Conservation (phyloP, 2,329 filamentous ascomycete species). For the Colletotrichum euphorbiae region DNA sequence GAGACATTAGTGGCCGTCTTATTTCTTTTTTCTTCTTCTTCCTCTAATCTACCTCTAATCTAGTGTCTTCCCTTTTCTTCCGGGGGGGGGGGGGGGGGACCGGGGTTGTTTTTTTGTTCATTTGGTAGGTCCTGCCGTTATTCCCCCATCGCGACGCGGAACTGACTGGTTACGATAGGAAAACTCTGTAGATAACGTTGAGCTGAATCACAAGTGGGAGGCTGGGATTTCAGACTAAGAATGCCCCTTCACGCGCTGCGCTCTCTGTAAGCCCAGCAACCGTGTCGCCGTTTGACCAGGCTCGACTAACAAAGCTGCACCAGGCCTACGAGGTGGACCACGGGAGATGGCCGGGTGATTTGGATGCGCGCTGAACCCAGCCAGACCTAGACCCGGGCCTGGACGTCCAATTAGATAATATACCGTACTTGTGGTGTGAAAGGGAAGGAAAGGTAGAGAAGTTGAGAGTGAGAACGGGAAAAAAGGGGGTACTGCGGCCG, state of each 20-base stretch:
- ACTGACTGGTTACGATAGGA: not conserved
- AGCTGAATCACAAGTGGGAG: too few species aligned
- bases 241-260: not conserved
- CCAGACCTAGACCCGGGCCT: constrained; percentile 23
- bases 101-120: not conserved
- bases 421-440: constrained; percentile 1
- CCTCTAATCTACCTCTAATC: not conserved
- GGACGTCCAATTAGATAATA: constrained; percentile 26
- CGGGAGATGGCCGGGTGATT: constrained; percentile 38
- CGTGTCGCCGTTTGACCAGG: constrained; percentile 22
- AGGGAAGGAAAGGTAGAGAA: too few species aligned
- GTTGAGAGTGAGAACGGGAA: not conserved
- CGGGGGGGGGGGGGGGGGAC: too few species aligned
- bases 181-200: not conserved
- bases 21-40: constrained; percentile 10
- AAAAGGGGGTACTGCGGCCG: constrained; percentile 18
- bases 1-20: constrained; percentile 35
- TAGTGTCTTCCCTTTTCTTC: constrained; percentile 1
- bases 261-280: constrained; percentile 1
- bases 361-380: constrained; percentile 36
- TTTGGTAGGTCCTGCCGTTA: not conserved
- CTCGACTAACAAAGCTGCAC: constrained; percentile 1
- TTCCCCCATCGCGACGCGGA: constrained; percentile 8
- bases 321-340: constrained; percentile 16
- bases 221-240: not conserved